These are phyloP conservation scores for Asterophora lycoperdoides DNA, from an alignment of 768 basidiomycete genomes.

Conservation along the genomic window DNA sequence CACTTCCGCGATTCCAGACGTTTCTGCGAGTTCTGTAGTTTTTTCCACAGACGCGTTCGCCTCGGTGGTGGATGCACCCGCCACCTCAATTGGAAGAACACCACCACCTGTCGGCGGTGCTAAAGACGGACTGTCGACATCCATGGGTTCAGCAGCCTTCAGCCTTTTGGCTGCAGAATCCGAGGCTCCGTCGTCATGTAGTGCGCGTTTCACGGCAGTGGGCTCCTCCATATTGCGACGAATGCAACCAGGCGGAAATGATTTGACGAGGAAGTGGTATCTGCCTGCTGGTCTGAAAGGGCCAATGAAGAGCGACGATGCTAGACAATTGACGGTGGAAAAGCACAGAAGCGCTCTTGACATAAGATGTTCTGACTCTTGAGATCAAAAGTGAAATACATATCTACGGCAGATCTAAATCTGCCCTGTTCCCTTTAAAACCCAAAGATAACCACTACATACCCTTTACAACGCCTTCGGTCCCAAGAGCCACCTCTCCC, in stretches of 20 bases:
- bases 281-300: neutral
- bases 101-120: neutral
- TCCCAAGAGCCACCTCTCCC: neutral
- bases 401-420: neutral
- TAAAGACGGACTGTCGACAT: neutral
- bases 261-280: neutral
- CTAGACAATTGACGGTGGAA: slow-evolving; percentile 3
- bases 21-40: neutral
- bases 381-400: neutral
- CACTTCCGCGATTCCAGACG: neutral
- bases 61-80: neutral
- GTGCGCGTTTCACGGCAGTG: slow-evolving; percentile 10
- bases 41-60: neutral
- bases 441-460: neutral
- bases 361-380: slow-evolving; percentile 9
- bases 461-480: no score
- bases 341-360: slow-evolving; percentile 9
- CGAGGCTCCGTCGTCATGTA: slow-evolving; percentile 1
- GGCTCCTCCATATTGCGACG: slow-evolving; percentile 10
- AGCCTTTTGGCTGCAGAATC: slow-evolving; percentile 12
- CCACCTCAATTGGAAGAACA: neutral
- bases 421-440: neutral
- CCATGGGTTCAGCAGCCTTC: slow-evolving; percentile 4
- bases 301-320: neutral
- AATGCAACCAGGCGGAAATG: neutral